Conservation (phyloP, 2,329 filamentous ascomycete genomes). For the Aspergillus piperis region DNA sequence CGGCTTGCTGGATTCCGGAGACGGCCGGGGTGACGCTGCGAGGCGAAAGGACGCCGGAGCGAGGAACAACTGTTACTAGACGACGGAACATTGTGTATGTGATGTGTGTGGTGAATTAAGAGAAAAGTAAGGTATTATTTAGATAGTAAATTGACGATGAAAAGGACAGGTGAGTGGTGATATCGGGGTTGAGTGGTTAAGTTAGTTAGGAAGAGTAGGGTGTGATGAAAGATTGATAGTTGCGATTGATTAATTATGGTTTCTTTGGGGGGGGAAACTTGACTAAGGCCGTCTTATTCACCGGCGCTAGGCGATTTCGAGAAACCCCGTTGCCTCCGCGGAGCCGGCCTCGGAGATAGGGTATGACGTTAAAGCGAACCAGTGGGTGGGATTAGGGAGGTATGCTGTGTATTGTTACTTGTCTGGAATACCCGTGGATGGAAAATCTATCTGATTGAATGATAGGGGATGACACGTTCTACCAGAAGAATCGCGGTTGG, state of each 20-base stretch:
- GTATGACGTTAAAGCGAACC: constrained; percentile 12
- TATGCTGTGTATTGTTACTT: neutral
- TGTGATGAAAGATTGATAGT: constrained; percentile 12
- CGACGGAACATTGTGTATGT: constrained; percentile 56
- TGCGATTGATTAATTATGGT: constrained; percentile 19
- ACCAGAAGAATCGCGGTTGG: too few relatives aligned
- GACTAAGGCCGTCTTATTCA: constrained; percentile 8
- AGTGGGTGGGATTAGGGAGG: neutral
- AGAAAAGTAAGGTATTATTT: constrained; percentile 25
- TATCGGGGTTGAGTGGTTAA: neutral
- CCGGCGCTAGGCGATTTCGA: constrained; percentile 12
- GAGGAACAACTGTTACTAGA: constrained; percentile 56
- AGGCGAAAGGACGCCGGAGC: constrained; percentile 52
- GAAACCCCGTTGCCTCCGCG: constrained; percentile 20
- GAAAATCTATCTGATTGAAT: neutral
- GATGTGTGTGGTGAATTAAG: constrained; percentile 13
- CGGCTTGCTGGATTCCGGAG: constrained; percentile 43
- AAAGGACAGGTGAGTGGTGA: constrained; percentile 8
- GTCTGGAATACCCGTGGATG: neutral
- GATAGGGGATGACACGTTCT: neutral
- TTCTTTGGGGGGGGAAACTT: constrained; percentile 3
- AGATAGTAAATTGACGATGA: constrained; percentile 25
- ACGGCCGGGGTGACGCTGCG: constrained; percentile 51
- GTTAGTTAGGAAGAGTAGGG: neutral
- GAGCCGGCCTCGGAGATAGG: constrained; percentile 22